A percentile compares a stretch with the other conserved stretches of the same genome.
Evolutionary conservation across 2,329 filamentous ascomycete genomes (phyloP).

Genomic region (Colletotrichum tropicicola): DNA sequence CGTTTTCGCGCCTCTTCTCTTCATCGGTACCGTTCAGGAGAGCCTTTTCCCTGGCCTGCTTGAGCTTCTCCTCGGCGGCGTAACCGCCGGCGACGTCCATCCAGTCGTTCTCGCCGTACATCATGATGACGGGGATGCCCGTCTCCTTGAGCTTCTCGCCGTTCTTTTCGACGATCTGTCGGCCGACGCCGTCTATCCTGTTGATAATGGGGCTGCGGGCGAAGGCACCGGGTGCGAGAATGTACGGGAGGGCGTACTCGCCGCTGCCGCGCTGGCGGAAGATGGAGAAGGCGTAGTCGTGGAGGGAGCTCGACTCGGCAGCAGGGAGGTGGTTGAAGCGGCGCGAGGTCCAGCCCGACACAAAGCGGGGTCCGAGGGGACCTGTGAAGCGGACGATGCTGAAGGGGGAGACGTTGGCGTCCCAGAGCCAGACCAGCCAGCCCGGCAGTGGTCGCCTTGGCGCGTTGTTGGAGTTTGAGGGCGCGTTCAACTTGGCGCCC

Average conservation of each 20-base stretch:
- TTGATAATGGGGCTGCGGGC: slow-evolving; percentile 88
- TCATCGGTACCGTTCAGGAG: slow-evolving; percentile 71
- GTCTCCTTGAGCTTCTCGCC: slow-evolving; percentile 54
- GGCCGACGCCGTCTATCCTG: slow-evolving; percentile 84
- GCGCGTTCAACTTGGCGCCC: slow-evolving; percentile 44
- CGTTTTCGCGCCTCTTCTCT: slow-evolving; percentile 77
- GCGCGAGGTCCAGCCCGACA: slow-evolving; percentile 93
- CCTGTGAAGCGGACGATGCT: slow-evolving; percentile 88
- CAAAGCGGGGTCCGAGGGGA: slow-evolving; percentile 88
- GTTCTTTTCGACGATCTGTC: slow-evolving; percentile 63
- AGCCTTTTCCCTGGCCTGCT: slow-evolving; percentile 68
- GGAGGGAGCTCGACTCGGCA: slow-evolving; percentile 83
- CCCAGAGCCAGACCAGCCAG: slow-evolving; percentile 95
- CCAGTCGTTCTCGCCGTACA: slow-evolving; percentile 99
- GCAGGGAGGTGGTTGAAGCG: slow-evolving; percentile 89
- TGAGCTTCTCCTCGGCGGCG: slow-evolving; percentile 81
- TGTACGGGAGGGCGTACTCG: slow-evolving; percentile 91
- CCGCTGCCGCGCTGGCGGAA: slow-evolving; percentile 93
- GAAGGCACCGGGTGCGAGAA: slow-evolving; percentile 93
- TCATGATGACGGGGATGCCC: slow-evolving; percentile 85
- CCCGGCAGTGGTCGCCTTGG: slow-evolving; percentile 72
- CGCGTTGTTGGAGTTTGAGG: slow-evolving; percentile 44
- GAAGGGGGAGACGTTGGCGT: slow-evolving; percentile 96
- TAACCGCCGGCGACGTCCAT: slow-evolving; percentile 93
- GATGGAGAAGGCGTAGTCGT: slow-evolving; percentile 93